Conservation (phyloP, 805 yeast genomes). For the Yarrowia keelungensis region DNA sequence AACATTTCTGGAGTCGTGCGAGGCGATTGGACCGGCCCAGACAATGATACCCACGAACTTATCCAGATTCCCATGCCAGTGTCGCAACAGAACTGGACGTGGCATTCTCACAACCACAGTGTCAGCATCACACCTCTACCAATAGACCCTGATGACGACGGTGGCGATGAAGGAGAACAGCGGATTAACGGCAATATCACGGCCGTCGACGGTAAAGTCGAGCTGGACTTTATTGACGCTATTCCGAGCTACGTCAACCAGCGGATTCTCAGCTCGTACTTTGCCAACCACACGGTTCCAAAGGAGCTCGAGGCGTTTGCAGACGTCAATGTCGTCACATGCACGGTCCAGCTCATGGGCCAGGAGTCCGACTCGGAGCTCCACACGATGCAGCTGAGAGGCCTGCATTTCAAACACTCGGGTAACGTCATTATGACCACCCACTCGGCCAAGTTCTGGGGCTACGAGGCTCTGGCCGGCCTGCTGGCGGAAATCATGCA, state of each 20-base stretch:
- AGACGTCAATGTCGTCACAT: conserved; percentile 40
- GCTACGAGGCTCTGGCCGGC: conserved; percentile 48
- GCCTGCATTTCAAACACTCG: conserved; percentile 49
- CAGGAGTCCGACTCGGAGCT: conserved; percentile 41
- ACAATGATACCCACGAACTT: conserved; percentile 6
- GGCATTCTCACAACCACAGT: conserved; percentile 29
- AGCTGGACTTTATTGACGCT: conserved; percentile 43
- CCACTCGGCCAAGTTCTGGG: conserved; percentile 49
- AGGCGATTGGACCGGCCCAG: conserved; percentile 27
- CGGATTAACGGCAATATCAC: conserved; percentile 27
- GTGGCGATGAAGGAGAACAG: conserved; percentile 21
- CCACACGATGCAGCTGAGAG: conserved; percentile 46
- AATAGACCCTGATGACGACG: conserved; percentile 24
- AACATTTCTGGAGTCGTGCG: conserved; percentile 32
- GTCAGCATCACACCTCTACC: conserved; percentile 26
- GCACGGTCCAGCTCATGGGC: conserved; percentile 40
- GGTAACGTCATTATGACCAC: conserved; percentile 50
- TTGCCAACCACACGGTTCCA: conserved; percentile 25
- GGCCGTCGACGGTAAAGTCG: conserved; percentile 12
- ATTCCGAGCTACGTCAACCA: conserved; percentile 33
- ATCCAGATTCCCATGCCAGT: conserved; percentile 23
- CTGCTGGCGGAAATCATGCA: conserved; percentile 53
- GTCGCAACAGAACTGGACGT: conserved; percentile 29
- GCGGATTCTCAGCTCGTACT: conserved; percentile 5
- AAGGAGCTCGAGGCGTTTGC: conserved; percentile 35